Percentiles rank a stretch among this genome's conserved stretches.
phyloP scores from a whole-genome alignment of 805 yeast genomes.

The Yamadazyma olivae region DNA sequence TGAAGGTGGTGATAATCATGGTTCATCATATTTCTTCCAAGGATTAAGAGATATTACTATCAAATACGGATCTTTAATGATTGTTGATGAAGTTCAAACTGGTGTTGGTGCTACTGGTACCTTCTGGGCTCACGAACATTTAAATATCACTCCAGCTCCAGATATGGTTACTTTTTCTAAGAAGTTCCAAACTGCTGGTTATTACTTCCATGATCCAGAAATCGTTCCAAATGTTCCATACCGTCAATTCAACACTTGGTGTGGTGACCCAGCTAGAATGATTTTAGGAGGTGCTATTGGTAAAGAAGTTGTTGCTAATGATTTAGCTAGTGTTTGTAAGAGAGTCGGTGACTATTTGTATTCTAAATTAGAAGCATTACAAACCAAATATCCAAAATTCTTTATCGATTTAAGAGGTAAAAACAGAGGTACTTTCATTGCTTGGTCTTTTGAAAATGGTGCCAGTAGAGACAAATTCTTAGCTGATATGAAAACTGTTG shows the following conservation, averaged over 20 bases:
- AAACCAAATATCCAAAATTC: conserved; percentile 60
- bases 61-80: conserved; percentile 66
- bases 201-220: conserved; percentile 72
- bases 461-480: conserved; percentile 60
- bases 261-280: conserved; percentile 85
- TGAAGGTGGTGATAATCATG: conserved; percentile 92
- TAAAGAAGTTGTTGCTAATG: conserved; percentile 58
- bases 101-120: conserved; percentile 87
- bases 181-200: conserved; percentile 88
- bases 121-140: conserved; percentile 88
- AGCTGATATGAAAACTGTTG: conserved; percentile 54
- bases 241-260: conserved; percentile 93
- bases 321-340: conserved; percentile 52
- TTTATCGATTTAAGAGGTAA: conserved; percentile 58
- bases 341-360: conserved; percentile 69
- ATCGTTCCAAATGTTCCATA: conserved; percentile 73
- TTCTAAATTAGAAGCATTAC: conserved; percentile 50
- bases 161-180: conserved; percentile 85
- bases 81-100: conserved; percentile 86
- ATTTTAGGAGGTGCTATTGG: conserved; percentile 73
- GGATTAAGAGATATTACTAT: conserved; percentile 74
- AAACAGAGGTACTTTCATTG: conserved; percentile 63
- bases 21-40: conserved; percentile 73
- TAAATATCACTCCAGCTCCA: conserved; percentile 70
- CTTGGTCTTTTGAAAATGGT: conserved; percentile 53